A percentile compares a stretch with the other conserved stretches of the same genome.
Conservation (phyloP, 148 eudicot genomes). For the Silene uniflora region DNA sequence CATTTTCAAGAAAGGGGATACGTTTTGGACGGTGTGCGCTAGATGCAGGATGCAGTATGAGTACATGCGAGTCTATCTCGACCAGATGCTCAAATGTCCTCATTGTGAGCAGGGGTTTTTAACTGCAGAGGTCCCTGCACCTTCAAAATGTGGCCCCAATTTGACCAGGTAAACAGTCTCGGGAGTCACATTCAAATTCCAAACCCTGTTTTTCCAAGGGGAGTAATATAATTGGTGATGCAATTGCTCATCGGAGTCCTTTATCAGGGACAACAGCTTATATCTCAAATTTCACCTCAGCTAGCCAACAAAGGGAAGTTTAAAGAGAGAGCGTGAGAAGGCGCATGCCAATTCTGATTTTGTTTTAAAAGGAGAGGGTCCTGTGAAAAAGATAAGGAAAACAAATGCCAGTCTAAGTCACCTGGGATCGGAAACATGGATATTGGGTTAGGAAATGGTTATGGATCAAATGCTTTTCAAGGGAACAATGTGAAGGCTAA, state of each 20-base stretch:
- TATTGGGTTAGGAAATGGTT: slow-evolving; percentile 20
- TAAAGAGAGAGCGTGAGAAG: slow-evolving; percentile 50
- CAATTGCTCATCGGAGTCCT: slow-evolving; percentile 33
- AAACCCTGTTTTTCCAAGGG: slow-evolving; percentile 22
- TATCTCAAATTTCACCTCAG: slow-evolving; percentile 17
- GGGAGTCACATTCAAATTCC: slow-evolving; percentile 24
- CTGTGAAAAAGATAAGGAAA: slow-evolving; percentile 32
- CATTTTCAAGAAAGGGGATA: slow-evolving; percentile 40
- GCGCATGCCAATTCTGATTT: slow-evolving; percentile 12
- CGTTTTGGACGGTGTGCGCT: slow-evolving; percentile 86
- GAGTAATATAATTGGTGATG: slow-evolving; percentile 15
- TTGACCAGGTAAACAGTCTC: slow-evolving; percentile 31
- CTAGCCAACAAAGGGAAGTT: slow-evolving; percentile 41
- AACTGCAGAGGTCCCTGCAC: slow-evolving; percentile 63
- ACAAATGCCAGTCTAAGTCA: slow-evolving; percentile 27
- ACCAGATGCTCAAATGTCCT: slow-evolving; percentile 66
- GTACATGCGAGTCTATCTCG: slow-evolving; percentile 57
- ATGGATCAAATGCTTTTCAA: slow-evolving; percentile 24
- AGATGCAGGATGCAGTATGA: slow-evolving; percentile 86
- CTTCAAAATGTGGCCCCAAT: slow-evolving; percentile 38
- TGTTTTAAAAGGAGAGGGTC: slow-evolving; percentile 24
- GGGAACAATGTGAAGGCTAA: slow-evolving; percentile 26
- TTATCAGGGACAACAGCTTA: slow-evolving; percentile 24
- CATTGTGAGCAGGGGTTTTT: slow-evolving; percentile 50
- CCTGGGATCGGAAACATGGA: slow-evolving; percentile 28